These are phyloP conservation scores for Penicillium cosmopolitanum DNA, from an alignment of 495 filamentous ascomycete genomes.

Conservation along the genomic window DNA sequence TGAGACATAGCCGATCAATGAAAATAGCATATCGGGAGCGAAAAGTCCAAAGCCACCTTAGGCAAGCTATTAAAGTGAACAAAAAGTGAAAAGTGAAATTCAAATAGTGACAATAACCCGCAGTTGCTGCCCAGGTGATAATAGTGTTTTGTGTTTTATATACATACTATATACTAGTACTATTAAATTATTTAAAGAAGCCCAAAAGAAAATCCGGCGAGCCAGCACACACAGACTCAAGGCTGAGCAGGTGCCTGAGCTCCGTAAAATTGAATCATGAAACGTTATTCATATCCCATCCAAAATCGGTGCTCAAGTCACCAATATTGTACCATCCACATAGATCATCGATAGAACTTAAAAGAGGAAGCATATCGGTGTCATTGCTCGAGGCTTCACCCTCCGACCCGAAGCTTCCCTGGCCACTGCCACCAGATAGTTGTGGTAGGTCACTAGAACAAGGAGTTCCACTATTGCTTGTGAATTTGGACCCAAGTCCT, in stretches of 20 bases:
- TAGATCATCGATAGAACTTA: constrained; percentile 25
- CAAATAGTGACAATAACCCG: too few species aligned
- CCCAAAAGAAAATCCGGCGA: background rate
- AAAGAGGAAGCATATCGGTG: constrained; percentile 15
- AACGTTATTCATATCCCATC: constrained; percentile 27
- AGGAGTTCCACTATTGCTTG: constrained; percentile 7
- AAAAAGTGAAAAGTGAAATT: too few species aligned
- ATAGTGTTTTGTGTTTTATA: too few species aligned
- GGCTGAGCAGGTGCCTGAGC: too few species aligned
- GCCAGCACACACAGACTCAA: too few species aligned
- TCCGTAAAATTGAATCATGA: background rate
- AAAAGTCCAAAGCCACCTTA: too few species aligned
- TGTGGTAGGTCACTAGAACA: constrained; percentile 9
- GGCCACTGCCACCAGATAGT: constrained; percentile 12
- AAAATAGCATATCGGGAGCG: too few species aligned
- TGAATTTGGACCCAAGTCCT: constrained; percentile 14
- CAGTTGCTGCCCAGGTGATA: too few species aligned
- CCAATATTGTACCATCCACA: constrained; percentile 31
- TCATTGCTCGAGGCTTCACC: constrained; percentile 14
- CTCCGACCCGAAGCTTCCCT: constrained; percentile 9
- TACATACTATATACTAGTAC: too few species aligned
- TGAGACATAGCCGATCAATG: too few species aligned
- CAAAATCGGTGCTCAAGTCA: constrained; percentile 17
- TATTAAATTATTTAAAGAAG: background rate
- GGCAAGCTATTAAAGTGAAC: too few species aligned